Conservation (phyloP, 208 protist genomes). For the Perkinsela sp. region DNA sequence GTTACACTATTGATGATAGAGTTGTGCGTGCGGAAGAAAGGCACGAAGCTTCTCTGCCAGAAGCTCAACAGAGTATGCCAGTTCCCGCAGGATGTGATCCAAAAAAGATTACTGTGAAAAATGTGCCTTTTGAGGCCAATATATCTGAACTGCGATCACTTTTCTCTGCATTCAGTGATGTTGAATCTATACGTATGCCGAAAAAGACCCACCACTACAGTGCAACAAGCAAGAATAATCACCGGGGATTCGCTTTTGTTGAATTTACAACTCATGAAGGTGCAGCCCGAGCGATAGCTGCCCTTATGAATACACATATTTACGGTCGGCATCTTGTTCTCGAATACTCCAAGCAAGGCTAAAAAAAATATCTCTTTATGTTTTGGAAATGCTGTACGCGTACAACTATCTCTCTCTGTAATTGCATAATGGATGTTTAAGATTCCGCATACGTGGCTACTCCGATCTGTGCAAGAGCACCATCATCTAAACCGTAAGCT, state of each 20-base stretch:
- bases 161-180: constrained; percentile 74
- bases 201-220: constrained; percentile 61
- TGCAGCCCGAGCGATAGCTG: constrained; percentile 62
- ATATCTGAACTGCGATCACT: constrained; percentile 78
- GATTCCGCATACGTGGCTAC: too few relatives aligned
- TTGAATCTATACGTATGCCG: constrained; percentile 82
- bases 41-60: constrained; percentile 6
- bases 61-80: neutral
- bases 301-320: constrained; percentile 74
- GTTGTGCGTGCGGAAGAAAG: neutral
- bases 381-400: too few relatives aligned
- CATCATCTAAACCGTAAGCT: too few relatives aligned
- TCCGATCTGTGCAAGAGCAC: too few relatives aligned
- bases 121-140: constrained; percentile 92
- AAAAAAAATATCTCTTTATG: neutral
- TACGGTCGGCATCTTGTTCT: constrained; percentile 88
- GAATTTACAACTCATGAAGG: constrained; percentile 85
- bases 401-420: too few relatives aligned
- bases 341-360: constrained; percentile 75
- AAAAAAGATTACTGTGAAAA: constrained; percentile 83
- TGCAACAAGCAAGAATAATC: constrained; percentile 43
- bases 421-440: too few relatives aligned
- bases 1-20: neutral
- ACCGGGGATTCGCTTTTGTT: constrained; percentile 91
- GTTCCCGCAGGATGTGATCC: constrained; percentile 43